Conservation (phyloP, 2,329 filamentous ascomycete genomes). For the Pseudogymnoascus sp. region DNA sequence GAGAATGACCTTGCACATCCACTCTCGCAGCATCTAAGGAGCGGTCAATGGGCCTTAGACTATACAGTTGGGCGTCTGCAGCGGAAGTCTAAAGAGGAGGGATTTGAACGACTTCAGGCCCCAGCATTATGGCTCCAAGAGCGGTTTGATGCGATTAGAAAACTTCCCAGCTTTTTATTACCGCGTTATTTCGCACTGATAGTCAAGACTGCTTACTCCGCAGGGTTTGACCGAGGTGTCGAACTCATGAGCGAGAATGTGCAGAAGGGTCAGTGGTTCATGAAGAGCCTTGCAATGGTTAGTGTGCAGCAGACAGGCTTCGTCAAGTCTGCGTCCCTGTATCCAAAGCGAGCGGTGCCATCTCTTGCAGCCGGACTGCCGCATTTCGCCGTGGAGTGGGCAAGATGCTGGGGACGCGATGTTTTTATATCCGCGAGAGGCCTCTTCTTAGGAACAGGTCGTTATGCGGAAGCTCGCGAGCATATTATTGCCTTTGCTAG, state of each 20-base stretch:
- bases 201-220: conserved; percentile 78
- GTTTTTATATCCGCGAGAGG: conserved; percentile 94
- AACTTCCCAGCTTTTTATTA: conserved; percentile 79
- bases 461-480: conserved; percentile 81
- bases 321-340: conserved; percentile 84
- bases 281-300: conserved; percentile 83
- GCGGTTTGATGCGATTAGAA: conserved; percentile 78
- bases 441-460: conserved; percentile 81
- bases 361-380: conserved; percentile 87
- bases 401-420: conserved; percentile 93
- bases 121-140: conserved; percentile 73
- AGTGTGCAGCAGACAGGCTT: conserved; percentile 85
- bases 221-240: conserved; percentile 70
- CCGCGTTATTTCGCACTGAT: conserved; percentile 91
- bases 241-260: conserved; percentile 74
- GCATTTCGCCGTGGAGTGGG: conserved; percentile 91
- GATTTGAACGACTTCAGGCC: conserved; percentile 54
- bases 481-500: conserved; percentile 93
- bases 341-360: conserved; percentile 75
- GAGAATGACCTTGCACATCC: conserved; percentile 91
- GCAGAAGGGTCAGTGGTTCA: conserved; percentile 75
- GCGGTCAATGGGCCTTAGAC: conserved; percentile 88
- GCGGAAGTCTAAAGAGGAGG: conserved; percentile 55
- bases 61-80: conserved; percentile 77
- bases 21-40: conserved; percentile 83